Evolutionary conservation across 106 monocot genomes (phyloP).

Genomic region (Allium fistulosum): DNA sequence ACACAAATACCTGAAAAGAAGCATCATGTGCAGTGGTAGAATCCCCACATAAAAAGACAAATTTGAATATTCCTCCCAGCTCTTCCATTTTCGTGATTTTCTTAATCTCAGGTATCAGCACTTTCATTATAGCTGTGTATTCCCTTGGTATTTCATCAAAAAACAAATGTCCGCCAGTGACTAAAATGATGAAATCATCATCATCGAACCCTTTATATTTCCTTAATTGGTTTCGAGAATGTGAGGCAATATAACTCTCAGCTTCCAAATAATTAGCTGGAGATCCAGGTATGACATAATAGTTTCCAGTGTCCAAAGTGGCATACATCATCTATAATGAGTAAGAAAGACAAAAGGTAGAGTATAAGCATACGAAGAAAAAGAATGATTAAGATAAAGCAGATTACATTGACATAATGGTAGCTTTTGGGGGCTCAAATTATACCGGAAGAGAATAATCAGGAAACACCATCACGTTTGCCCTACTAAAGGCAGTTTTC

Average conservation of each 20-base stretch:
- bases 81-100: conserved; percentile 29
- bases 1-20: conserved; percentile 53
- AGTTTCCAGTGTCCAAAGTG: conserved; percentile 77
- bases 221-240: conserved; percentile 40
- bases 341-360: conserved; percentile 1
- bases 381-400: neutral
- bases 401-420: neutral
- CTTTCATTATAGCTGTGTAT: conserved; percentile 41
- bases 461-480: conserved; percentile 76
- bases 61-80: conserved; percentile 36
- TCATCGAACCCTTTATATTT: conserved; percentile 49
- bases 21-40: conserved; percentile 31
- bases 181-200: conserved; percentile 54
- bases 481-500: conserved; percentile 70
- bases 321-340: conserved; percentile 65
- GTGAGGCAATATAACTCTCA: conserved; percentile 34
- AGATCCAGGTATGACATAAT: conserved; percentile 73
- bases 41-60: conserved; percentile 70
- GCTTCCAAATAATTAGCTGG: conserved; percentile 53
- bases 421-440: neutral
- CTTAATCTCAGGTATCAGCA: conserved; percentile 36
- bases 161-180: conserved; percentile 56
- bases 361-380: neutral
- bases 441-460: conserved; percentile 87
- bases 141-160: conserved; percentile 63